Base-by-base conservation (phyloP, 345 rosid species). In the Populus pruinosa region DNA sequence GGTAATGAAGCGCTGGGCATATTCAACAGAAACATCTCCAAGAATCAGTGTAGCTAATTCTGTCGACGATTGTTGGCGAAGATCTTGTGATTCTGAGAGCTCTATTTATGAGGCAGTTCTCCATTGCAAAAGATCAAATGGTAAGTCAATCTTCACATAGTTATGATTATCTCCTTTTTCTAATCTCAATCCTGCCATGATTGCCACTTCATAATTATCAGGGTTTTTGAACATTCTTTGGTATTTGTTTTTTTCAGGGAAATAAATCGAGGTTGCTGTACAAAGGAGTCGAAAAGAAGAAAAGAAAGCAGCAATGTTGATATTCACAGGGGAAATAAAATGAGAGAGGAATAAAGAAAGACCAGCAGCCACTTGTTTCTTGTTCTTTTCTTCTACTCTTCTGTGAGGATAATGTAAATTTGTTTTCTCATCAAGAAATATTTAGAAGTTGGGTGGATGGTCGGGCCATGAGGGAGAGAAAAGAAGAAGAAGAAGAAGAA, bases 51-150 rank as follows among this genome's bases (percentile, higher is more conserved):
- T 88, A 3, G 89, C 92, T 5, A 89, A 76, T 81, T 83, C 93
- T 2, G 82, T 81, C 18, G 96, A 91, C 68, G 85, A 85, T 70
- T 59, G 13, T 25, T 90, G 97, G 92, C 85, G 96, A 59, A 85
- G 71, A 73, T 95, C 98, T 31, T 93, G 92, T 62, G 96, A 93
- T 71, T 95, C 99, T 0, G 98, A 93, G 73, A 89, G 91, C 86
- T 93, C 99, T 27, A 95, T 93, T 43, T 84, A 93, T 64, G 99
- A 95, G 76, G 99, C 98, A 4, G 99, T 95, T 77, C 94, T 93
- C 62, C 99, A 95, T 83, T 95, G 99, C 91, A 93, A 95, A 78
- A 89, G 88, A 89, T 95, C 99, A 39, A 85, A 89, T 21, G 98
- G 97, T 87, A 84, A 35, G 80, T 59, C 53, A 6, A 69, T 55